These are phyloP conservation scores for Chaetomium sp. DNA, from an alignment of 2,329 filamentous ascomycete species.

Conservation along the genomic window DNA sequence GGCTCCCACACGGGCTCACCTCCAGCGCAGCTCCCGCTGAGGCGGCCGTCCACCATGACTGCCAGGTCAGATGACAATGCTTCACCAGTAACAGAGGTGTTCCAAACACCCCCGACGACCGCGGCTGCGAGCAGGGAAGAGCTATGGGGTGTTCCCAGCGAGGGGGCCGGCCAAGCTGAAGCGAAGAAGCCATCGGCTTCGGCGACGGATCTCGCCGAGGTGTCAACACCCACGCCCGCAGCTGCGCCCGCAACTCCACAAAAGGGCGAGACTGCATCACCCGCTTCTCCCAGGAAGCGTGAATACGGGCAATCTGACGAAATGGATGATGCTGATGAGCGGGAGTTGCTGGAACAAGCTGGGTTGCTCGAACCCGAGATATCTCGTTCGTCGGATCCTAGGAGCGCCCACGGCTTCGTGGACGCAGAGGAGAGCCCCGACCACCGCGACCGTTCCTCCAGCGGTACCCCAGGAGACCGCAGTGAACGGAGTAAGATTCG, in stretches of 20 bases:
- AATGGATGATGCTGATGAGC: slow-evolving; percentile 57
- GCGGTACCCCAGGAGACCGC: slow-evolving; percentile 33
- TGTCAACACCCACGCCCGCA: slow-evolving; percentile 13
- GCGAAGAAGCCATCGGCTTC: slow-evolving; percentile 39
- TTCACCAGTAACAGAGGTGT: slow-evolving; percentile 38
- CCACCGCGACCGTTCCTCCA: slow-evolving; percentile 24
- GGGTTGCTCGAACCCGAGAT: slow-evolving; percentile 51
- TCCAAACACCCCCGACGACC: slow-evolving; percentile 43
- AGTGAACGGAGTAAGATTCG: slow-evolving; percentile 64
- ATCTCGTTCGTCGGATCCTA: slow-evolving; percentile 34
- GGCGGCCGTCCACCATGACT: slow-evolving; percentile 28
- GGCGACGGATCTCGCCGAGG: slow-evolving; percentile 34
- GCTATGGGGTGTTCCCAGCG: slow-evolving; percentile 37
- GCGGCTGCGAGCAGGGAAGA: slow-evolving; percentile 36
- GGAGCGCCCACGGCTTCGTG: slow-evolving; percentile 34
- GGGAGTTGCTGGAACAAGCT: slow-evolving; percentile 59
- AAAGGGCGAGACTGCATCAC: slow-evolving; percentile 27
- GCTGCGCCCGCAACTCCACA: slow-evolving; percentile 28
- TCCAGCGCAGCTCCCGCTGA: slow-evolving; percentile 27
- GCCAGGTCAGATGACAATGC: slow-evolving; percentile 30
- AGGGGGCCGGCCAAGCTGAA: slow-evolving; percentile 31
- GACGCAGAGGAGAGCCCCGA: slow-evolving; percentile 38
- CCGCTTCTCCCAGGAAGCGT: slow-evolving; percentile 28
- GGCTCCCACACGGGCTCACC: slow-evolving; percentile 34
- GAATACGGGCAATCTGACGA: slow-evolving; percentile 35